phyloP scores from a whole-genome alignment of 179 eudicot species.

The Amaranthus tricolor region DNA sequence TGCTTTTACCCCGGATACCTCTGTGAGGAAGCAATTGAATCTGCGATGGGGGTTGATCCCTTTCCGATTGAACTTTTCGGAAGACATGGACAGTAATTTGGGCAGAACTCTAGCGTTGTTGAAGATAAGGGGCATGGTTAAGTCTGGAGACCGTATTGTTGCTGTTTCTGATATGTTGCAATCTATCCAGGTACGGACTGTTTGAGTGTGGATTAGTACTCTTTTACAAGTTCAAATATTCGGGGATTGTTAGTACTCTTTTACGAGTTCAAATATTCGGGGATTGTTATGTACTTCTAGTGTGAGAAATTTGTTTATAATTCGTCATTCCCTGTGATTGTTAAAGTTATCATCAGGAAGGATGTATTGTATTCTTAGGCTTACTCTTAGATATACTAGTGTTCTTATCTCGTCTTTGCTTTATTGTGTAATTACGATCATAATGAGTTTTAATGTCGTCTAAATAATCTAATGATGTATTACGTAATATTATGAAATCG shows the following conservation, averaged over 20 bases:
- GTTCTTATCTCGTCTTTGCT: neutral
- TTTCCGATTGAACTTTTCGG: constrained; percentile 51
- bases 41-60: constrained; percentile 77
- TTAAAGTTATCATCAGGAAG: neutral
- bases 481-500: too few relatives aligned
- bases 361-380: neutral
- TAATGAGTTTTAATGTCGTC: neutral
- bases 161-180: constrained; percentile 67
- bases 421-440: neutral
- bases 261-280: neutral
- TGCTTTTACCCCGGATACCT: constrained; percentile 57
- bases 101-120: constrained; percentile 45
- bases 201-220: constrained; percentile 17
- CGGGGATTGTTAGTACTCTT: neutral
- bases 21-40: constrained; percentile 54
- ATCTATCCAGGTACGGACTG: constrained; percentile 56
- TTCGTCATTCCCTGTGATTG: neutral
- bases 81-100: constrained; percentile 61
- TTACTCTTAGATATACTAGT: neutral
- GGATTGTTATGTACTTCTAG: neutral
- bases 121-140: constrained; percentile 55
- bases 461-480: too few relatives aligned
- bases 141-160: constrained; percentile 56
- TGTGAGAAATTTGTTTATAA: neutral
- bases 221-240: neutral